phyloP scores from a whole-genome alignment of 305 asterid species.

The Fraxinus baroniana region DNA sequence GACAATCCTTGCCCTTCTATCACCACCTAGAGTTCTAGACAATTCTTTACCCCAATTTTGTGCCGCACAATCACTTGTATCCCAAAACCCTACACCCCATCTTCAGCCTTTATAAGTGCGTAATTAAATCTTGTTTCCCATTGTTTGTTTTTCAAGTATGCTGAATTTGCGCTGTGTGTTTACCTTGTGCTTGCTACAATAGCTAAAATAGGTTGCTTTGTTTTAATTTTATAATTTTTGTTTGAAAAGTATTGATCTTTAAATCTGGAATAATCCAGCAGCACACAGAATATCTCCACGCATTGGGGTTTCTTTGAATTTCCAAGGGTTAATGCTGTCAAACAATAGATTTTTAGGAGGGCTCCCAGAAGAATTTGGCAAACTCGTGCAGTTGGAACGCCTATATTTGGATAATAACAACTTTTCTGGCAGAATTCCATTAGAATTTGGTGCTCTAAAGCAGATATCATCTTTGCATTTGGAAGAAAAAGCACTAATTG shows the following conservation, averaged over 20 bases:
- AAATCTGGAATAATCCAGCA: background rate
- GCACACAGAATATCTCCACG: conserved; percentile 26
- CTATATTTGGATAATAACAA: conserved; percentile 54
- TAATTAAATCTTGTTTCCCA: background rate
- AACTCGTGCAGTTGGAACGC: conserved; percentile 56
- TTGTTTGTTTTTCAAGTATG: background rate
- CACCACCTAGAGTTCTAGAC: background rate
- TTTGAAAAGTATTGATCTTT: background rate
- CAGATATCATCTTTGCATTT: conserved; percentile 76
- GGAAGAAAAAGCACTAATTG: conserved; percentile 56
- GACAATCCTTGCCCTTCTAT: background rate
- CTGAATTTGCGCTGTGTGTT: background rate
- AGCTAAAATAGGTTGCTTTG: background rate
- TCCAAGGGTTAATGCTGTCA: conserved; percentile 58
- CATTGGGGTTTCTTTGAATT: conserved; percentile 43
- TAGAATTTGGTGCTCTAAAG: conserved; percentile 57
- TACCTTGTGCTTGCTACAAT: background rate
- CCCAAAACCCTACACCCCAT: background rate
- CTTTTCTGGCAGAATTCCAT: conserved; percentile 64
- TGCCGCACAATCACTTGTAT: background rate
- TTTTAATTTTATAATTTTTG: background rate
- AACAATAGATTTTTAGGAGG: conserved; percentile 69
- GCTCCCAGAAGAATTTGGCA: conserved; percentile 68
- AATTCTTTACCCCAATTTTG: background rate
- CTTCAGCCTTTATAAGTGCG: background rate